Evolutionary conservation across 2,329 filamentous ascomycete genomes (phyloP).

Genomic region (Dendryphion nanum): DNA sequence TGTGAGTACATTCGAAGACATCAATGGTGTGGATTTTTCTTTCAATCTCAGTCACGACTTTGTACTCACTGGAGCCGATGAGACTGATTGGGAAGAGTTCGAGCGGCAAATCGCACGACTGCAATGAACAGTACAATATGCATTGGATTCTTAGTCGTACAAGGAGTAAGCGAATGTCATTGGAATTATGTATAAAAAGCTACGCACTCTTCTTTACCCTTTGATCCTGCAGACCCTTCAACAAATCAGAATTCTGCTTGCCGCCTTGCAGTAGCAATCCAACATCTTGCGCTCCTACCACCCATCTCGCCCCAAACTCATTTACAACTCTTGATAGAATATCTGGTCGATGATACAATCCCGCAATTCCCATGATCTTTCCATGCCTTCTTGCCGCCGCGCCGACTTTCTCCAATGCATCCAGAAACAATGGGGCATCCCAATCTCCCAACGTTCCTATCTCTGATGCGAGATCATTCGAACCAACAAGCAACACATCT

Average conservation of each 20-base stretch:
- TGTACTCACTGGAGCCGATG: not conserved
- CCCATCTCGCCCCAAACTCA: conserved; percentile 1
- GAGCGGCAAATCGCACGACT: not conserved
- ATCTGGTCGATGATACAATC: not conserved
- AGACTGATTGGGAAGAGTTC: conserved; percentile 1
- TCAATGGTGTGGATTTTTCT: not conserved
- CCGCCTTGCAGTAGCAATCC: not conserved
- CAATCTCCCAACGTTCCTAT: conserved; percentile 2
- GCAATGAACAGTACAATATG: not conserved
- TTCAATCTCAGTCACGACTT: not conserved
- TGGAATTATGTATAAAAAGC: too few relatives aligned
- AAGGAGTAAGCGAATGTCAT: too few relatives aligned
- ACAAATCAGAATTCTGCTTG: not conserved
- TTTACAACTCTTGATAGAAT: not conserved
- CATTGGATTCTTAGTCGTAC: too few relatives aligned
- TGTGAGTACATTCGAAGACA: conserved; percentile 1
- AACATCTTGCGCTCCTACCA: not conserved
- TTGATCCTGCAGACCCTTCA: not conserved
- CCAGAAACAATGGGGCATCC: conserved; percentile 1
- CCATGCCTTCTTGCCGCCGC: not conserved
- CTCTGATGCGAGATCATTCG: conserved; percentile 45
- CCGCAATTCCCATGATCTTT: conserved; percentile 1
- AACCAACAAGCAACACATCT: conserved; percentile 50
- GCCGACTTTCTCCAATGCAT: conserved; percentile 1
- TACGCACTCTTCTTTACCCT: not conserved